phyloP scores from a whole-genome alignment of 1,284 basidiomycete genomes.

The Fistulinella cinereoalba region DNA sequence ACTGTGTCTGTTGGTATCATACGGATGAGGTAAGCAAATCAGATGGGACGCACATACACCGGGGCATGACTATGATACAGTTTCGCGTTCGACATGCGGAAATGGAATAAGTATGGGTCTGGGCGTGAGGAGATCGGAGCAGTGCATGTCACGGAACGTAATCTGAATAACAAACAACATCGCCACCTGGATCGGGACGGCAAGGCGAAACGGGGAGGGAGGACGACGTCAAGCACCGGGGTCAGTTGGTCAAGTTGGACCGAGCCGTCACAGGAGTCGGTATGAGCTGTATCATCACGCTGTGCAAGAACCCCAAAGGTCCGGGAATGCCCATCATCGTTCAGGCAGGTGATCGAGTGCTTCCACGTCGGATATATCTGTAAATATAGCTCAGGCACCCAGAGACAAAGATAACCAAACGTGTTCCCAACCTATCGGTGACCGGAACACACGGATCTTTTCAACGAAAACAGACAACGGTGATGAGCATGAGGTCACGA shows the following conservation, averaged over 20 bases:
- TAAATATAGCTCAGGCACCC: slow-evolving; percentile 7
- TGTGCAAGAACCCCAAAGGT: not conserved
- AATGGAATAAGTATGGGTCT: too few species aligned
- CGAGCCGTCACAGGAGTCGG: not conserved
- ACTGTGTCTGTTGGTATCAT: too few species aligned
- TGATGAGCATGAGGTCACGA: slow-evolving; percentile 13
- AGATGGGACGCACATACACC: too few species aligned
- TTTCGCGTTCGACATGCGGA: too few species aligned
- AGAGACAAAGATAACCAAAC: not conserved
- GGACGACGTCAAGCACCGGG: not conserved
- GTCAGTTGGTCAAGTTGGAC: not conserved
- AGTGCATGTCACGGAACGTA: not conserved
- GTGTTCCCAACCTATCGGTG: slow-evolving; percentile 28
- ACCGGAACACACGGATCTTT: slow-evolving; percentile 31
- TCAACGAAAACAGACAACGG: not conserved
- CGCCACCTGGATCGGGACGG: not conserved
- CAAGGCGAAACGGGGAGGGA: not conserved
- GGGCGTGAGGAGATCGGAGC: not conserved
- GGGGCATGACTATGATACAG: not conserved
- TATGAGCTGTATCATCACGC: slow-evolving; percentile 5
- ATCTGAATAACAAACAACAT: not conserved
- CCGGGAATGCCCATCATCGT: slow-evolving; percentile 16
- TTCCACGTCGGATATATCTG: slow-evolving; percentile 31
- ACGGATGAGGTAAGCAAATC: too few species aligned
- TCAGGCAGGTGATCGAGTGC: slow-evolving; percentile 18